Conservation (phyloP, 805 yeast species). For the Yamadazyma endophytica region DNA sequence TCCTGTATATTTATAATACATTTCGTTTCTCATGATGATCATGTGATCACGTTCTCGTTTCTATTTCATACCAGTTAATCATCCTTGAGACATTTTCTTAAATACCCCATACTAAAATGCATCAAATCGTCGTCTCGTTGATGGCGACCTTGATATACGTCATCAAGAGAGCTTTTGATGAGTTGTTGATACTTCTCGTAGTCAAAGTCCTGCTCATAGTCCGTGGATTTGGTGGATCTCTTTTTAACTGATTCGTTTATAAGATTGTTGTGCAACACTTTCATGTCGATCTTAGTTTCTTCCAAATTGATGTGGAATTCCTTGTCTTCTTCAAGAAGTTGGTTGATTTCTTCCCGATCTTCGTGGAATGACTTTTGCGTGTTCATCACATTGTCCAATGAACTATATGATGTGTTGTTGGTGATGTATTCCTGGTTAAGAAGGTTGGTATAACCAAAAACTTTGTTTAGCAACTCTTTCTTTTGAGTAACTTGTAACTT, state of each 20-base stretch:
- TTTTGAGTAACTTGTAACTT: slow-evolving; percentile 38
- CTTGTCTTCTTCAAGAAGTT: slow-evolving; percentile 29
- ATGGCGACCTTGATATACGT: no score
- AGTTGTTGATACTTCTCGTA: slow-evolving; percentile 22
- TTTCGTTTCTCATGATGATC: slow-evolving; percentile 4
- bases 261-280: slow-evolving; percentile 5
- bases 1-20: background rate
- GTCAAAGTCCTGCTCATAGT: slow-evolving; percentile 17
- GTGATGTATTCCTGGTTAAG: slow-evolving; percentile 37
- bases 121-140: slow-evolving; percentile 19
- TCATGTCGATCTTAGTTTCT: slow-evolving; percentile 19
- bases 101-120: slow-evolving; percentile 20
- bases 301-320: slow-evolving; percentile 20
- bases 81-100: slow-evolving; percentile 26
- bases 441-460: slow-evolving; percentile 36
- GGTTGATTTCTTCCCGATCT: slow-evolving; percentile 36
- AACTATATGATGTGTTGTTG: slow-evolving; percentile 36
- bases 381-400: slow-evolving; percentile 32
- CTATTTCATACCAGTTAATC: no score
- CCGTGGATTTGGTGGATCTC: background rate
- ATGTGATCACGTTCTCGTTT: no score
- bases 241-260: slow-evolving; percentile 4
- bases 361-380: slow-evolving; percentile 38
- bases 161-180: slow-evolving; percentile 8
- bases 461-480: slow-evolving; percentile 32